Evolutionary conservation across 306 rosid species (phyloP).

Genomic region (Carpinus fangiana): DNA sequence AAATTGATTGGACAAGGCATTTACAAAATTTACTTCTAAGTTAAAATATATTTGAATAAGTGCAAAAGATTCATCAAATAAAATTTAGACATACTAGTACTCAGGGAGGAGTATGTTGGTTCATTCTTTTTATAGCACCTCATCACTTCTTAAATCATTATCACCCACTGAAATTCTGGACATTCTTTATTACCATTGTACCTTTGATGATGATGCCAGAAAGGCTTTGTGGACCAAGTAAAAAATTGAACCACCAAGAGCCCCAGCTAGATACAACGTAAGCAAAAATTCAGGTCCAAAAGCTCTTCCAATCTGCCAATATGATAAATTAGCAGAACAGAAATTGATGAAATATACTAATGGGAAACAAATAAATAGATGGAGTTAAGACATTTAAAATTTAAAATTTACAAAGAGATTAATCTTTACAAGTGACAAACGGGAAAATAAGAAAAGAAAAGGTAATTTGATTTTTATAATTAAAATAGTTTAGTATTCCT

Average conservation of each 20-base stretch:
- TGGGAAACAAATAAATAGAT: not conserved
- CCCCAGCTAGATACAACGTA: constrained; percentile 83
- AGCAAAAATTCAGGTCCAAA: constrained; percentile 79
- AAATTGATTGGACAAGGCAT: not conserved
- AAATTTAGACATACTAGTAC: not conserved
- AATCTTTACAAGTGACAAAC: not conserved
- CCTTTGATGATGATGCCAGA: constrained; percentile 72
- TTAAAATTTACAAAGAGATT: not conserved
- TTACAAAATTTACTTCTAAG: not conserved
- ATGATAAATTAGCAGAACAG: constrained; percentile 27
- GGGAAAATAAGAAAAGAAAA: not conserved
- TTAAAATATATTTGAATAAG: not conserved
- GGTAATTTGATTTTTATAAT: not conserved
- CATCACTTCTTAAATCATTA: not conserved
- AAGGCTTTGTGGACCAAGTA: constrained; percentile 60
- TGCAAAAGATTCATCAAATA: not conserved
- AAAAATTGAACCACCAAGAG: constrained; percentile 74
- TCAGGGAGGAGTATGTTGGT: not conserved
- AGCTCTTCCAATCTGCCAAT: constrained; percentile 57
- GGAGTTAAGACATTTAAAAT: not conserved
- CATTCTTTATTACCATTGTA: constrained; percentile 27
- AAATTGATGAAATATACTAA: constrained; percentile 23
- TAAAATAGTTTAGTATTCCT: not conserved
- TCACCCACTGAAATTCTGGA: constrained; percentile 5
- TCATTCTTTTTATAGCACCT: not conserved